These are phyloP conservation scores for Solanum aculeatissimum DNA, from an alignment of 305 asterid genomes.

Conservation along the genomic window DNA sequence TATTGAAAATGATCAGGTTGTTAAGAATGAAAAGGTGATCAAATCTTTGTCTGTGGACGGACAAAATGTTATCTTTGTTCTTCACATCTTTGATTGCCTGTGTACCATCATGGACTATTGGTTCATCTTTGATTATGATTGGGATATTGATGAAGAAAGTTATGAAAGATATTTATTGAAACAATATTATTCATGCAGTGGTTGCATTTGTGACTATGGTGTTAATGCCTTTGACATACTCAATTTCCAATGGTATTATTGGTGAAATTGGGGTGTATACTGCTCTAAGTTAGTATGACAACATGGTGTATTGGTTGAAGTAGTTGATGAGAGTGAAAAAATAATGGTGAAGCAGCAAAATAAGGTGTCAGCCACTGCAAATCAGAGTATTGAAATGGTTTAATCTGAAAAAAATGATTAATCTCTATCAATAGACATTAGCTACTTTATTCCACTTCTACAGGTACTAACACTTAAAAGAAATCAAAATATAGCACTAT, in stretches of 20 bases:
- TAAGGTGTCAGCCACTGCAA: conserved; percentile 21
- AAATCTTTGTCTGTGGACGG: conserved; percentile 67
- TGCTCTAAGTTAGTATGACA: conserved; percentile 37
- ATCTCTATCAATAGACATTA: too few relatives aligned
- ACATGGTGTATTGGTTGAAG: conserved; percentile 12
- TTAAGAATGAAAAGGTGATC: conserved; percentile 72
- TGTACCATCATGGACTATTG: conserved; percentile 84
- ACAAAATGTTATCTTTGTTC: conserved; percentile 43
- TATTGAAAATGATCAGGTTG: conserved; percentile 85
- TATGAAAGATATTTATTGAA: conserved; percentile 60
- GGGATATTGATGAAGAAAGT: conserved; percentile 76
- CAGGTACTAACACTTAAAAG: too few relatives aligned
- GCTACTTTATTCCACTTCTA: too few relatives aligned
- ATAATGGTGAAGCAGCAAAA: conserved; percentile 48
- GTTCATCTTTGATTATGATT: conserved; percentile 67
- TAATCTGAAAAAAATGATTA: background rate
- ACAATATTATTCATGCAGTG: too few relatives aligned
- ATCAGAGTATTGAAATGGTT: conserved; percentile 12
- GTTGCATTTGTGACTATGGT: conserved; percentile 59
- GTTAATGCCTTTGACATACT: conserved; percentile 65
- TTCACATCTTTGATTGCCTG: conserved; percentile 49
- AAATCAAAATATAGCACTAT: too few relatives aligned
- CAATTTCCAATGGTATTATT: conserved; percentile 62
- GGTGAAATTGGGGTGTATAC: conserved; percentile 59
- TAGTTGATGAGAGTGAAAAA: conserved; percentile 28